A percentile compares a stretch with the other conserved stretches of the same genome.
Evolutionary conservation across 2,329 filamentous ascomycete genomes (phyloP).

Genomic region (Trichoderma guizhouense): DNA sequence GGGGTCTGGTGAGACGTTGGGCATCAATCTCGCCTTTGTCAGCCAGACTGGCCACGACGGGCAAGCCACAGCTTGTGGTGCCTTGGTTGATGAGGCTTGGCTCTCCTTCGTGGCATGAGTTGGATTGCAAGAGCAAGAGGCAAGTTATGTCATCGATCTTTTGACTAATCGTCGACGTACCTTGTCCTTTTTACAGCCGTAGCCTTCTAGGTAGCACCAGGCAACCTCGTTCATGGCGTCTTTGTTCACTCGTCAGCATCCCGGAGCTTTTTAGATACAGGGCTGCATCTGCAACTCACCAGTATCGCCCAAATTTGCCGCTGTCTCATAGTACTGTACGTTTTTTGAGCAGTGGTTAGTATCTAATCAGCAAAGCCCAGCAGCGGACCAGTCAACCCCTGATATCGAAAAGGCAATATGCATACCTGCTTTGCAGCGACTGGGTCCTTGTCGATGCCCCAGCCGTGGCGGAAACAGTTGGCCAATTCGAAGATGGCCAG

Average conservation of each 20-base stretch:
- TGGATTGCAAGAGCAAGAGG: neutral
- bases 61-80: slow-evolving; percentile 19
- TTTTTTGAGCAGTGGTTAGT: neutral
- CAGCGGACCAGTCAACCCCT: neutral
- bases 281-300: slow-evolving; percentile 43
- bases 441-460: slow-evolving; percentile 84
- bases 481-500: slow-evolving; percentile 94
- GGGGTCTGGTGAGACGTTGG: slow-evolving; percentile 22
- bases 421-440: slow-evolving; percentile 72
- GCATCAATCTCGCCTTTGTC: slow-evolving; percentile 20
- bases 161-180: slow-evolving; percentile 52
- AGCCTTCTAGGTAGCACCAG: slow-evolving; percentile 96
- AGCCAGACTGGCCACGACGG: neutral
- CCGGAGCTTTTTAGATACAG: neutral
- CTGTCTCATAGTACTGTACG: slow-evolving; percentile 88
- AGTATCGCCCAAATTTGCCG: slow-evolving; percentile 91
- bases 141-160: neutral
- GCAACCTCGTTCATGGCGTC: slow-evolving; percentile 97
- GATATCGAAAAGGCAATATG: slow-evolving; percentile 31
- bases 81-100: slow-evolving; percentile 7
- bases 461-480: slow-evolving; percentile 90
- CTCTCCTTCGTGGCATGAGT: neutral
- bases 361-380: slow-evolving; percentile 1
- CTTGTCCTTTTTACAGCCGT: slow-evolving; percentile 97
- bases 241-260: slow-evolving; percentile 35